Evolutionary conservation across 257 asterid genomes (phyloP), one percentile per base, ranked within the genome.

Genomic region (Cruciata laevipes): DNA sequence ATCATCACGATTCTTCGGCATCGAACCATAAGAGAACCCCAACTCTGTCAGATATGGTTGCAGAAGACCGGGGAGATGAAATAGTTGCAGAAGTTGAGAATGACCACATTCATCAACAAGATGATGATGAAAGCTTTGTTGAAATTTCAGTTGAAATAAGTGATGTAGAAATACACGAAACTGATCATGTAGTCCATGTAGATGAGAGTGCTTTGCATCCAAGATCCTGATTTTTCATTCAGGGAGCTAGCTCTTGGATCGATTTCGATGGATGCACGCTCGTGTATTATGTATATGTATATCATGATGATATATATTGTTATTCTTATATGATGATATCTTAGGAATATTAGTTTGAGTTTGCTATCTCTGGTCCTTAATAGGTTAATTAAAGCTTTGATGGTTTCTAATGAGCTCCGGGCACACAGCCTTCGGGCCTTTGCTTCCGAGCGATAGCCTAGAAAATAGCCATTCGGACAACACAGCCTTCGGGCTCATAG

Each of bases 11-110:
- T 24, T 24, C 52, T 14, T 69, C 80, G 2, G 62, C 72, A 47
- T 62, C 66, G n/a, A 14, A 47, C 51, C 80, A 79, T 66, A 31
- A 31, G 6, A 51, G 74, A 31, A 38, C 0, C 37, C 76, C 76
- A 17, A 70, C 71, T 27, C 51, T 68, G 3, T 18, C 76, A 0
- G 70, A 72, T 47, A 16, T 8, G 6, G 71, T n/a, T n/a, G n/a
- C n/a, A n/a, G n/a, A n/a, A 18, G 27, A 18, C 23, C 17, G 38
- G 38, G 44, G 10, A 35, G 49, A 33, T 52, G 33, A 32, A 42
- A 14, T 66, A 33, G 59, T 31, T 47, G 38, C 58, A 6, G 6
- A 18, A 32, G 47, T 61, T 20, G 32, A 37, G 40, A 60, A 27
- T 60, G 63, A 57, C 7, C 16, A 24, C 2, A 24, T 3, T 24